Percentiles rank a stretch among this genome's conserved stretches.
Evolutionary conservation across 1,284 basidiomycete genomes (phyloP).

Genomic region (Porodaedalea pini): DNA sequence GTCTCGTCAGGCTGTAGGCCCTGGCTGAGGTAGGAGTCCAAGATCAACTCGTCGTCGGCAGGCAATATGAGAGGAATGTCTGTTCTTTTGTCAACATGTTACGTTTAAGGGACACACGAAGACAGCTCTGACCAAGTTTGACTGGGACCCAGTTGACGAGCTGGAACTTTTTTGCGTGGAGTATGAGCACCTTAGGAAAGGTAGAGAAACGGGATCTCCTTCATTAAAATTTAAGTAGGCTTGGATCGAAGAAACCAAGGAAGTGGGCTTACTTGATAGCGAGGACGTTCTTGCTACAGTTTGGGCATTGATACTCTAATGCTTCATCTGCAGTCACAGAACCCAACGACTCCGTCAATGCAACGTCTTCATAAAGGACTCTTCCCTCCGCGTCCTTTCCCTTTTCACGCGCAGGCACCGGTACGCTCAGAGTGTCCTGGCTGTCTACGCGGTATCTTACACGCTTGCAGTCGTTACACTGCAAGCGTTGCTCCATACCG

Average conservation of each 20-base stretch:
- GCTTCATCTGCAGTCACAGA: conserved; percentile 64
- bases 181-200: conserved; percentile 84
- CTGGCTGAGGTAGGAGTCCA: conserved; percentile 69
- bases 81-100: conserved; percentile 29
- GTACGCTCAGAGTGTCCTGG: conserved; percentile 76
- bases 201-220: conserved; percentile 78
- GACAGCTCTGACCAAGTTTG: conserved; percentile 68
- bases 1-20: conserved; percentile 76
- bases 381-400: conserved; percentile 59
- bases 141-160: conserved; percentile 96
- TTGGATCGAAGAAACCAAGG: background rate
- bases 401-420: conserved; percentile 65
- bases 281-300: conserved; percentile 58
- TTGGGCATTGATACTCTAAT: conserved; percentile 68
- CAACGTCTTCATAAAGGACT: conserved; percentile 65
- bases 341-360: conserved; percentile 68
- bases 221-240: background rate
- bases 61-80: conserved; percentile 87
- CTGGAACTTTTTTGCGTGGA: conserved; percentile 95
- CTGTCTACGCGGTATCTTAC: conserved; percentile 87
- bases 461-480: conserved; percentile 79
- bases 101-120: background rate
- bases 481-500: conserved; percentile 80
- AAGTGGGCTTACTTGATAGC: conserved; percentile 54
- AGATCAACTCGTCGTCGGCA: conserved; percentile 51